Conservation (phyloP, 2,329 filamentous ascomycete species). For the Colletotrichum sp. region DNA sequence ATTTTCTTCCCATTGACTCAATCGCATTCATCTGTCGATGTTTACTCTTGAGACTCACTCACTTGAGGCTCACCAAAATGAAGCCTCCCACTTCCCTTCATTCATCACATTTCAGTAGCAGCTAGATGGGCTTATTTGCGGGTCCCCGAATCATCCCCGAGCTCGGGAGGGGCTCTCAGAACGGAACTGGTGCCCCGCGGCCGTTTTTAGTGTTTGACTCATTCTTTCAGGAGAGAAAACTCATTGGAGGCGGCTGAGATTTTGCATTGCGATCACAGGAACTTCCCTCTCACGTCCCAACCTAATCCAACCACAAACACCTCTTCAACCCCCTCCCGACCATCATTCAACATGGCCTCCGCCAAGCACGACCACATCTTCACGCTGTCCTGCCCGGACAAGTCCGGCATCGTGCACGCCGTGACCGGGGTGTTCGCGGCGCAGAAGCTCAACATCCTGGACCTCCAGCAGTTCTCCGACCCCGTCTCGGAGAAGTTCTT, state of each 20-base stretch:
- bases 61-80: background rate
- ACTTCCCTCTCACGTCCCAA: background rate
- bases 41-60: background rate
- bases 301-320: background rate
- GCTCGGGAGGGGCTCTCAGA: background rate
- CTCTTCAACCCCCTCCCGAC: background rate
- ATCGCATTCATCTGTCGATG: background rate
- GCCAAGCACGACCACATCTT: conserved; percentile 61
- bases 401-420: conserved; percentile 83
- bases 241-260: background rate
- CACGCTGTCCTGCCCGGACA: conserved; percentile 84
- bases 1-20: background rate
- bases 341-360: conserved; percentile 18
- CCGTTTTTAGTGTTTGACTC: conserved; percentile 20
- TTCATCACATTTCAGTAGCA: background rate
- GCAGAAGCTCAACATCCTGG: conserved; percentile 79
- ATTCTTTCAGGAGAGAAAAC: conserved; percentile 5
- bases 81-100: background rate
- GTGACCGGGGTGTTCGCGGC: conserved; percentile 79
- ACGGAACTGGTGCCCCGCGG: conserved; percentile 11
- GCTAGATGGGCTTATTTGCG: conserved; percentile 2
- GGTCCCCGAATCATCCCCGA: conserved; percentile 21
- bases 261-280: background rate
- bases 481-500: conserved; percentile 78
- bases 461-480: conserved; percentile 86